Conservation (phyloP, 768 basidiomycete genomes). For the Hydnum rufescens region DNA sequence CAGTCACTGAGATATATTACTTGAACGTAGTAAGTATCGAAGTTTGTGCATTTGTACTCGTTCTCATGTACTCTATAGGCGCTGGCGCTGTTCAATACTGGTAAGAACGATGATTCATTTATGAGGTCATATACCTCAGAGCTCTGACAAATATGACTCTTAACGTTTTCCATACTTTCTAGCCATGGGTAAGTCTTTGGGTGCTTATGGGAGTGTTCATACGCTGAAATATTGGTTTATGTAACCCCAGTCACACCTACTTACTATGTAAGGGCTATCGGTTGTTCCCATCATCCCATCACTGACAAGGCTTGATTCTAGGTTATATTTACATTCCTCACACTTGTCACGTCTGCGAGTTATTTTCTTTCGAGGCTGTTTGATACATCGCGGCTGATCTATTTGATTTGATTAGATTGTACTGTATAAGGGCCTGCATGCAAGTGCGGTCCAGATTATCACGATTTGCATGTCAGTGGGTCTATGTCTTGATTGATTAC, state of each 20-base stretch:
- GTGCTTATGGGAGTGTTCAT: neutral
- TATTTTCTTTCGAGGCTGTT: neutral
- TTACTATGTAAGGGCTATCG: constrained; percentile 17
- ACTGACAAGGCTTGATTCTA: neutral
- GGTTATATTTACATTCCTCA: constrained; percentile 23
- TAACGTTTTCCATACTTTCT: neutral
- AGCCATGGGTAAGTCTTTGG: constrained; percentile 3
- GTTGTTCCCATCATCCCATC: neutral
- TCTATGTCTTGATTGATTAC: neutral
- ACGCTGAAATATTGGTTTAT: neutral
- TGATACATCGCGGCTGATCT: neutral
- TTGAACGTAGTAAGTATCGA: constrained; percentile 38
- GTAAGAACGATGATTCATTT: constrained; percentile 13
- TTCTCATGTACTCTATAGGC: constrained; percentile 22
- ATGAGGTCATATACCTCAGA: too few relatives aligned
- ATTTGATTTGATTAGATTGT: constrained; percentile 10
- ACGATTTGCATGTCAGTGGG: constrained; percentile 49
- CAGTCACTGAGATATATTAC: constrained; percentile 85
- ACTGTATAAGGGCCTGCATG: constrained; percentile 28
- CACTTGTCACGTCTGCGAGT: constrained; percentile 21
- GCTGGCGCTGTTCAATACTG: constrained; percentile 75
- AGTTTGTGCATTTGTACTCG: neutral
- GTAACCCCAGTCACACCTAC: constrained; percentile 15
- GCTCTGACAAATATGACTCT: too few relatives aligned
- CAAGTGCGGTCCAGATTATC: constrained; percentile 41